Percentiles rank a stretch among this genome's conserved stretches.
phyloP scores from a whole-genome alignment of 345 rosid genomes.

The Rhodamnia rubescens region DNA sequence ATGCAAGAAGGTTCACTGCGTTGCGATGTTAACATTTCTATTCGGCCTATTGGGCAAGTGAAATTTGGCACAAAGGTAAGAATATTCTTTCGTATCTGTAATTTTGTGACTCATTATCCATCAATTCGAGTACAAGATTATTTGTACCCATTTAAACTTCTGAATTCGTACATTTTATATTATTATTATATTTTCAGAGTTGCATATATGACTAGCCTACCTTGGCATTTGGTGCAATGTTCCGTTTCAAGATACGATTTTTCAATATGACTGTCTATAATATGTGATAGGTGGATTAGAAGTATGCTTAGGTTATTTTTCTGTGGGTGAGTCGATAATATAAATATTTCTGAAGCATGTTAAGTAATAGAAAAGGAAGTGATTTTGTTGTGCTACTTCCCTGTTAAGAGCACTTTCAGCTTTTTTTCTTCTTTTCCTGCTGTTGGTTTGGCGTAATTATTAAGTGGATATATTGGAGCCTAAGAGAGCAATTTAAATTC shows the following conservation, averaged over 20 bases:
- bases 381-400: not conserved
- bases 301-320: not conserved
- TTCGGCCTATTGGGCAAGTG: constrained; percentile 68
- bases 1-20: constrained; percentile 98
- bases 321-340: not conserved
- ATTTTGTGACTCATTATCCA: not conserved
- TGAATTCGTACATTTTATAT: not conserved
- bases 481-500: not conserved
- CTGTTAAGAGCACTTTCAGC: not conserved
- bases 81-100: not conserved
- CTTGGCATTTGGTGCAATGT: not conserved
- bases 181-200: not conserved
- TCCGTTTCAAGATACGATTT: not conserved
- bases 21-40: constrained; percentile 89
- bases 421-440: not conserved
- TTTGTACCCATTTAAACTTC: not conserved
- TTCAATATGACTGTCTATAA: not conserved
- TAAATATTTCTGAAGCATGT: not conserved
- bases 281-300: not conserved
- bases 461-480: not conserved
- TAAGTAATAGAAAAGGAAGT: not conserved
- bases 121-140: not conserved
- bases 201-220: not conserved
- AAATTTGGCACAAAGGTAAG: constrained; percentile 89
- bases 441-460: not conserved